A percentile compares a stretch with the other conserved stretches of the same genome.
Conservation (phyloP, 2,329 filamentous ascomycete genomes). For the Harringtonia lauricola region DNA sequence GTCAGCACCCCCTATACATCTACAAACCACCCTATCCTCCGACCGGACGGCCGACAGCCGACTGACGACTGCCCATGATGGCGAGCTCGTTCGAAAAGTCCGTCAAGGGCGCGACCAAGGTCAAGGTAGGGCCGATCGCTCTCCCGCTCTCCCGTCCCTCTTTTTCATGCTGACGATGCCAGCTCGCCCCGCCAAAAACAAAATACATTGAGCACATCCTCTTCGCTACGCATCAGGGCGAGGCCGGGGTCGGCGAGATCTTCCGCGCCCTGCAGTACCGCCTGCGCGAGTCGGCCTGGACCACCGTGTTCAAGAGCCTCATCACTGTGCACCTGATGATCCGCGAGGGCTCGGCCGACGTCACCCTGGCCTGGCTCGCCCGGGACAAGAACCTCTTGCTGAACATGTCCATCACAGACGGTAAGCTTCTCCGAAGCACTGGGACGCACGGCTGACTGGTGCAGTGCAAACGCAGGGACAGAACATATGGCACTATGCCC, state of each 20-base stretch:
- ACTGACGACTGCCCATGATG: constrained; percentile 33
- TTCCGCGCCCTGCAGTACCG: constrained; percentile 85
- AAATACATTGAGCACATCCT: constrained; percentile 99
- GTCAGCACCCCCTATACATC: too few species aligned
- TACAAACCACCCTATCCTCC: too few species aligned
- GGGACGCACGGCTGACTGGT: background rate
- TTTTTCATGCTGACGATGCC: constrained; percentile 7
- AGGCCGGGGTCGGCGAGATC: constrained; percentile 89
- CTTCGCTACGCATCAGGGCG: constrained; percentile 85
- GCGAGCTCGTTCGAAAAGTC: constrained; percentile 95
- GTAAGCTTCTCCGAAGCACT: constrained; percentile 35
- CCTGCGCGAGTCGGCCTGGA: constrained; percentile 94
- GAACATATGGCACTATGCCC: constrained; percentile 86
- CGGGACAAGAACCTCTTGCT: constrained; percentile 74
- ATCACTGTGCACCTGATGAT: constrained; percentile 98
- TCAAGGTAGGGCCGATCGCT: constrained; percentile 55
- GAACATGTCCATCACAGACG: constrained; percentile 85
- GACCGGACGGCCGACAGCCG: too few species aligned
- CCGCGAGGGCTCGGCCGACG: constrained; percentile 81
- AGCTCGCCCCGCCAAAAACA: constrained; percentile 93
- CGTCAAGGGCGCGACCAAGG: constrained; percentile 96
- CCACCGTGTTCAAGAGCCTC: constrained; percentile 95
- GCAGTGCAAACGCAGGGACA: constrained; percentile 86
- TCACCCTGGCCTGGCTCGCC: constrained; percentile 74
- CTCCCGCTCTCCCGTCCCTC: background rate